Conservation (phyloP, 495 filamentous ascomycete species). For the Cercophora sp. region DNA sequence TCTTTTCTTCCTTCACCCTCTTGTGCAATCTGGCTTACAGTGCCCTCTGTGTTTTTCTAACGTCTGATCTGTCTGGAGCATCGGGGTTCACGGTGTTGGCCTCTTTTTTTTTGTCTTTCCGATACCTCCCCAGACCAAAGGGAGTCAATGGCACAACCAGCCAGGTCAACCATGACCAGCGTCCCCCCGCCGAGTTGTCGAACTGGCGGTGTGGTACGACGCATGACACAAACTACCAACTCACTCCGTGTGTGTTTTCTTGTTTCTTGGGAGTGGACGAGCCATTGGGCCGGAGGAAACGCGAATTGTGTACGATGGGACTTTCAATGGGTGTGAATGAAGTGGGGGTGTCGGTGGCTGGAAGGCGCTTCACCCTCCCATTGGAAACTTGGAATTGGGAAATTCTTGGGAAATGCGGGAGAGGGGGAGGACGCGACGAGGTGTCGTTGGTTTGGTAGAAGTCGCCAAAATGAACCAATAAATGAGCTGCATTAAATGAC, state of each 20-base stretch:
- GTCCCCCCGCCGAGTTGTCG: too few species aligned
- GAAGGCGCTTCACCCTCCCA: neutral
- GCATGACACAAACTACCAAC: neutral
- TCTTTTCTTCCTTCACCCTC: neutral
- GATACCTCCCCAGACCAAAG: too few species aligned
- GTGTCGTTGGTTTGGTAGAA: too few species aligned
- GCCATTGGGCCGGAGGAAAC: neutral
- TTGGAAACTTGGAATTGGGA: constrained; percentile 1
- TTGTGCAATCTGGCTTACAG: too few species aligned
- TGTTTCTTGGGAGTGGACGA: constrained; percentile 6
- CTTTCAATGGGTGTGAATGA: neutral
- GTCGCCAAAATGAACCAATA: constrained; percentile 5
- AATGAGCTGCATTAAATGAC: constrained; percentile 9
- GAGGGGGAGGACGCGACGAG: neutral
- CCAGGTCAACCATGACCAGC: too few species aligned
- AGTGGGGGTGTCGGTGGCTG: neutral
- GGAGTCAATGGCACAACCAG: too few species aligned
- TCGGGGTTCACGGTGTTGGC: constrained; percentile 10
- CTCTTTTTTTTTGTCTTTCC: neutral
- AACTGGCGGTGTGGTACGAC: too few species aligned
- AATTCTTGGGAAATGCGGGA: too few species aligned
- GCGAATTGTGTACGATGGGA: neutral
- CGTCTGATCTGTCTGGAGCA: constrained; percentile 5
- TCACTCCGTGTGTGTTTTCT: neutral
- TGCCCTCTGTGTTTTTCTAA: too few species aligned